Evolutionary conservation across 2,329 filamentous ascomycete species (phyloP).

Genomic region (Coleophoma cylindrospora): DNA sequence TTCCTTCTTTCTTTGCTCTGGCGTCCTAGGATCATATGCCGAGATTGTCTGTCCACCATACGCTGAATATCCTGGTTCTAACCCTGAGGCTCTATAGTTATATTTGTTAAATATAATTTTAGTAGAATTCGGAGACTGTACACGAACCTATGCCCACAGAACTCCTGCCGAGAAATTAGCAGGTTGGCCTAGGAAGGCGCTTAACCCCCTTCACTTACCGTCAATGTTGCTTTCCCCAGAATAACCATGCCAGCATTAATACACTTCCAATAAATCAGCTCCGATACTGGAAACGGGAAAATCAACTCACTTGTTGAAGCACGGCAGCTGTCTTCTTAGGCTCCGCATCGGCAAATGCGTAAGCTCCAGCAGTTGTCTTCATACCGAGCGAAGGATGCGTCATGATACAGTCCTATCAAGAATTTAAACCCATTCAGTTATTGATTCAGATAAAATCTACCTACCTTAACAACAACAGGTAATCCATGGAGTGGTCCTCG

Average conservation of each 20-base stretch:
- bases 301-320: neutral
- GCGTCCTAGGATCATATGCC: constrained; percentile 37
- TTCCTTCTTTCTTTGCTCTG: constrained; percentile 17
- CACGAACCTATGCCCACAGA: constrained; percentile 3
- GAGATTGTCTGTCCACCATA: constrained; percentile 51
- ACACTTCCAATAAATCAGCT: constrained; percentile 24
- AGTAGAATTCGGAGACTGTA: neutral
- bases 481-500: constrained; percentile 52
- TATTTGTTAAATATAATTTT: constrained; percentile 4
- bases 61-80: constrained; percentile 57
- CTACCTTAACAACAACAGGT: constrained; percentile 44
- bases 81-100: constrained; percentile 46
- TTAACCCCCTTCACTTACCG: constrained; percentile 8
- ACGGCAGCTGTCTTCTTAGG: neutral
- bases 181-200: neutral
- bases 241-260: constrained; percentile 53
- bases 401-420: constrained; percentile 49
- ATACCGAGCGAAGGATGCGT: constrained; percentile 44
- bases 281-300: constrained; percentile 59
- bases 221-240: constrained; percentile 35
- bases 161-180: constrained; percentile 1
- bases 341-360: constrained; percentile 47
- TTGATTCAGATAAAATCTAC: constrained; percentile 34
- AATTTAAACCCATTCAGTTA: constrained; percentile 33
- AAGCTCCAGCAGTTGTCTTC: constrained; percentile 53